Percentiles rank a stretch among this genome's conserved stretches.
Evolutionary conservation across 2,329 filamentous ascomycete species (phyloP).

Genomic region (Gaeumannomyces tritici): DNA sequence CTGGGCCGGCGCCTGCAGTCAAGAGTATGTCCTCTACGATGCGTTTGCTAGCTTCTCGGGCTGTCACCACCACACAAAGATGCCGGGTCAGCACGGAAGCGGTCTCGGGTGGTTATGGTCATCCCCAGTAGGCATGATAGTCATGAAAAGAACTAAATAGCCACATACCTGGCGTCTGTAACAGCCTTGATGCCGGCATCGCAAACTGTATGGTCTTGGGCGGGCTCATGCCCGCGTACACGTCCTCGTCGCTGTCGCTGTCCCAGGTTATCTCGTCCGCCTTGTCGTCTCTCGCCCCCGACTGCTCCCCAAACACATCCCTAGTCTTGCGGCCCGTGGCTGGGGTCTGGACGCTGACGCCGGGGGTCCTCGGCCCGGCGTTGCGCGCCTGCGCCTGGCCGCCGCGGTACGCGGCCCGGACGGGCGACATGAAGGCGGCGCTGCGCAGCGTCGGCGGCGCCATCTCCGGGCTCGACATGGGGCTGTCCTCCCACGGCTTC

Average conservation of each 20-base stretch:
- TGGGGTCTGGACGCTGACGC: slow-evolving; percentile 79
- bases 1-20: slow-evolving; percentile 58
- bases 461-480: slow-evolving; percentile 67
- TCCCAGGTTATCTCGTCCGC: slow-evolving; percentile 62
- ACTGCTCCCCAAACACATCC: slow-evolving; percentile 31
- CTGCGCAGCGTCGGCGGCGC: slow-evolving; percentile 74
- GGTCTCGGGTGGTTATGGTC: too few species aligned
- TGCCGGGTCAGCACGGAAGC: too few species aligned
- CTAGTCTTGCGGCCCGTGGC: slow-evolving; percentile 37
- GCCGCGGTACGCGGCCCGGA: slow-evolving; percentile 32
- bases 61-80: slow-evolving; percentile 26
- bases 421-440: slow-evolving; percentile 75
- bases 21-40: slow-evolving; percentile 74
- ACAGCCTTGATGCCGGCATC: slow-evolving; percentile 62
- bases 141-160: background rate
- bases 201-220: slow-evolving; percentile 91
- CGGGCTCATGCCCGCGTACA: slow-evolving; percentile 69
- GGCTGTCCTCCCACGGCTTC: slow-evolving; percentile 38
- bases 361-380: slow-evolving; percentile 58
- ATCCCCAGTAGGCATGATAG: background rate
- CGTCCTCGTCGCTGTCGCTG: slow-evolving; percentile 59
- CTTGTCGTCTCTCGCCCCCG: background rate
- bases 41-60: slow-evolving; percentile 68
- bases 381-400: slow-evolving; percentile 25
- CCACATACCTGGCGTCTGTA: slow-evolving; percentile 69